A percentile compares a stretch with the other conserved stretches of the same genome.
These are phyloP conservation scores for Neltuma alba DNA, from an alignment of 306 rosid genomes.

Conservation along the genomic window DNA sequence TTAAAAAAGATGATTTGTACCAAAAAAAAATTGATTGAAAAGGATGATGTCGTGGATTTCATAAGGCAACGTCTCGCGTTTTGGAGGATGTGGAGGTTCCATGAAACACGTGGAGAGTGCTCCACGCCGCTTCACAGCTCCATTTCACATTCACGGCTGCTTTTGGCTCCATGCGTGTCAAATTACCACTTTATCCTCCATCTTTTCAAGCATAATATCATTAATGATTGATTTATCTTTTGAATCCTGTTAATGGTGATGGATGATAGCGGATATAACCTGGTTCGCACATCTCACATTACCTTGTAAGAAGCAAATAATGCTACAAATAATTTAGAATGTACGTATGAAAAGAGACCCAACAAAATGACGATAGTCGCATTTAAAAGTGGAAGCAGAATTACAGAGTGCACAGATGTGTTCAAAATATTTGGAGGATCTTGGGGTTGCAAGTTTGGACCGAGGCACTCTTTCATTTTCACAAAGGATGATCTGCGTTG, in stretches of 20 bases:
- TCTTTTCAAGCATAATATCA: not conserved
- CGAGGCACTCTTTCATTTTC: not conserved
- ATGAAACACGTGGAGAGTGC: constrained; percentile 5
- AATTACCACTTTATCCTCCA: not conserved
- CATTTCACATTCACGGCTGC: not conserved
- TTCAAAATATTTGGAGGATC: not conserved
- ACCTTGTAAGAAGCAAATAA: not conserved
- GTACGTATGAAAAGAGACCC: too few species aligned
- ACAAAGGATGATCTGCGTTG: not conserved
- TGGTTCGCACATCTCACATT: not conserved
- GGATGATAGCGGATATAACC: not conserved
- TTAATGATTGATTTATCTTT: too few species aligned
- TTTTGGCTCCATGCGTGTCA: not conserved
- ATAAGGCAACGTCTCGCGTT: too few species aligned
- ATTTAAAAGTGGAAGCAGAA: not conserved
- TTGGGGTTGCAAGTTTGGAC: too few species aligned
- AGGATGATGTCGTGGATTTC: too few species aligned
- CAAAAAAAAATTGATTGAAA: too few species aligned
- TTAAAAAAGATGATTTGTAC: too few species aligned
- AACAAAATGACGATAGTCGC: not conserved
- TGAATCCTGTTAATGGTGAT: not conserved
- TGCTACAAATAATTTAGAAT: too few species aligned
- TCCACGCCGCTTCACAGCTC: not conserved
- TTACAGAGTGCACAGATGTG: not conserved
- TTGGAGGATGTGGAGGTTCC: not conserved